Evolutionary conservation across 2,329 filamentous ascomycete species (phyloP).

Genomic region (Sporothrix variecibatus): DNA sequence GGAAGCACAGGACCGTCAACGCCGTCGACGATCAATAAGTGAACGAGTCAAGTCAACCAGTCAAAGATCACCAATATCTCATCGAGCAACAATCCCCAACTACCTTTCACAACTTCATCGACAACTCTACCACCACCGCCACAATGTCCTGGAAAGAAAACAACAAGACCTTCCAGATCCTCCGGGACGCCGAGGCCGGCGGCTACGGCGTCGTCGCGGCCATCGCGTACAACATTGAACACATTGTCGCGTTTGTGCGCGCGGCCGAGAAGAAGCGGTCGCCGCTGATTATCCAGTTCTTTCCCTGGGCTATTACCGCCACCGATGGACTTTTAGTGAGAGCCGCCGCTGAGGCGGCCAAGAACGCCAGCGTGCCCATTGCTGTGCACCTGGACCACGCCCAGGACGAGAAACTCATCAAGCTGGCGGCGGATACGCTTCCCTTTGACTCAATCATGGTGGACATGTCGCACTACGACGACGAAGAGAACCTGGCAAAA

Average conservation of each 20-base stretch:
- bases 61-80: not conserved
- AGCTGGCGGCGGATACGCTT: constrained; percentile 55
- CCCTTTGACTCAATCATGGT: constrained; percentile 74
- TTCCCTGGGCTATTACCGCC: constrained; percentile 66
- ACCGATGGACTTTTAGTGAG: constrained; percentile 39
- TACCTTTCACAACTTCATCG: not conserved
- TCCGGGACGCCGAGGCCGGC: constrained; percentile 22
- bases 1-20: too few relatives aligned
- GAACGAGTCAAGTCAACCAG: not conserved
- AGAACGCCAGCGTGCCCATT: constrained; percentile 59
- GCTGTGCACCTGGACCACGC: constrained; percentile 68
- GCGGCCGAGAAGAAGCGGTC: constrained; percentile 68
- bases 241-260: constrained; percentile 65
- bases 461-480: constrained; percentile 74
- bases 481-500: constrained; percentile 66
- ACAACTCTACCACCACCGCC: not conserved
- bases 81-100: not conserved
- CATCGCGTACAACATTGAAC: constrained; percentile 68
- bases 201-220: constrained; percentile 26
- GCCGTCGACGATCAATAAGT: too few relatives aligned
- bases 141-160: constrained; percentile 8
- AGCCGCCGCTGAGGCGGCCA: constrained; percentile 56
- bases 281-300: constrained; percentile 67
- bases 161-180: constrained; percentile 23
- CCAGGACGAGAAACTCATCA: constrained; percentile 61